Percentiles rank a stretch among this genome's conserved stretches.
phyloP scores from a whole-genome alignment of 768 basidiomycete species.

The Aureoboletus auriporus region DNA sequence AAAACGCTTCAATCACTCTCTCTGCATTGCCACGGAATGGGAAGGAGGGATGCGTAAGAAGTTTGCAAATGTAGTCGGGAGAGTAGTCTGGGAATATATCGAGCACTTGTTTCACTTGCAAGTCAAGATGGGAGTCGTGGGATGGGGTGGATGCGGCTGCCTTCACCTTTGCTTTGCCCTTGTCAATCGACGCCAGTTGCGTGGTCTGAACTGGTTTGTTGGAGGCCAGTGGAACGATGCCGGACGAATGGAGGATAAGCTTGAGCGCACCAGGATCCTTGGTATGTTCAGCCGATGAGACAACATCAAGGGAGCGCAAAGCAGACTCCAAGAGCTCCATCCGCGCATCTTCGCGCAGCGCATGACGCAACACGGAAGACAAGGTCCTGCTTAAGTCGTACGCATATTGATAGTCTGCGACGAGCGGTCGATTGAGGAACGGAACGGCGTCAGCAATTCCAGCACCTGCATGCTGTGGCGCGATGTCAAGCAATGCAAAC shows the following conservation, averaged over 20 bases:
- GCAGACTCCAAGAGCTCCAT: conserved; percentile 53
- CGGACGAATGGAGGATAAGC: conserved; percentile 61
- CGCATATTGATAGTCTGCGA: conserved; percentile 69
- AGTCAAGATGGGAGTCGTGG: conserved; percentile 45
- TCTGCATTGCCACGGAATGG: conserved; percentile 56
- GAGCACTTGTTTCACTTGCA: conserved; percentile 63
- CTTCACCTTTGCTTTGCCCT: conserved; percentile 41
- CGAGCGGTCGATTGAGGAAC: conserved; percentile 63
- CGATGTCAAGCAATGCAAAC: conserved; percentile 52
- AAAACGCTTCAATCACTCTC: conserved; percentile 61
- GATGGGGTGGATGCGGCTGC: conserved; percentile 10
- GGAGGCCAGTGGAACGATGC: conserved; percentile 32
- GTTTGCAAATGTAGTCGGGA: conserved; percentile 51
- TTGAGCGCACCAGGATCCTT: conserved; percentile 56
- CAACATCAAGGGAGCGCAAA: conserved; percentile 38
- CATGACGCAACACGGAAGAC: conserved; percentile 38
- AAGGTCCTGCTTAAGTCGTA: conserved; percentile 57
- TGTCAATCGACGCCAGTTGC: conserved; percentile 17
- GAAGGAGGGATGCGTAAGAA: conserved; percentile 46
- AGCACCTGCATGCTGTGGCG: conserved; percentile 17
- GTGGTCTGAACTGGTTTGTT: conserved; percentile 29
- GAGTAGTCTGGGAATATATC: conserved; percentile 70
- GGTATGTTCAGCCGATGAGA: conserved; percentile 5
- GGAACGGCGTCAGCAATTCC: conserved; percentile 34
- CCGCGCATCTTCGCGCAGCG: conserved; percentile 53